Conservation (phyloP, 2,329 filamentous ascomycete species). For the Hortaea sp. region DNA sequence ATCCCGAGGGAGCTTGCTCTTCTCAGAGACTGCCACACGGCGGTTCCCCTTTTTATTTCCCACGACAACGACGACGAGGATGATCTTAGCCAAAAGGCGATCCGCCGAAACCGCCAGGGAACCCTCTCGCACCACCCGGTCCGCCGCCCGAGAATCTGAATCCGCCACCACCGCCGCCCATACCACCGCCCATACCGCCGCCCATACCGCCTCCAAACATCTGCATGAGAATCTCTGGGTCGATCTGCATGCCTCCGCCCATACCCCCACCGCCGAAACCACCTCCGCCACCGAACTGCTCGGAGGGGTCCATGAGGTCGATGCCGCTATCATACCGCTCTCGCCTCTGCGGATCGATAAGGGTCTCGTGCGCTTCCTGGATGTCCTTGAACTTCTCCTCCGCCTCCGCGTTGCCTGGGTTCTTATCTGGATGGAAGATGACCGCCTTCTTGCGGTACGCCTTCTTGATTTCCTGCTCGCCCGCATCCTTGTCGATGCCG, state of each 20-base stretch:
- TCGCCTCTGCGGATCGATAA: constrained; percentile 91
- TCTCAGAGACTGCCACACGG: too few species aligned
- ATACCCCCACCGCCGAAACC: constrained; percentile 34
- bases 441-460: constrained; percentile 94
- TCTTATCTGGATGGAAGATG: constrained; percentile 94
- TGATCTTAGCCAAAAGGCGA: constrained; percentile 3
- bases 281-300: constrained; percentile 63
- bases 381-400: constrained; percentile 96
- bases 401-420: constrained; percentile 72
- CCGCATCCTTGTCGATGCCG: constrained; percentile 73
- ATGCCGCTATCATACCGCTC: constrained; percentile 86
- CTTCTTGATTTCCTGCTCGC: constrained; percentile 82
- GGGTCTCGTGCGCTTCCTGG: constrained; percentile 88
- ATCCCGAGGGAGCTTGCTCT: too few species aligned
- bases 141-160: constrained; percentile 17
- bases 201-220: constrained; percentile 73
- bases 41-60: too few species aligned
- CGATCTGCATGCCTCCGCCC: constrained; percentile 45
- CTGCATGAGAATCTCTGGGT: constrained; percentile 69
- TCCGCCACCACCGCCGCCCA: constrained; percentile 41
- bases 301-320: constrained; percentile 76
- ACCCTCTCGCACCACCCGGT: not conserved
- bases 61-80: too few species aligned
- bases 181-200: constrained; percentile 46
- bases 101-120: not conserved